A percentile compares a stretch with the other conserved stretches of the same genome.
phyloP scores from a whole-genome alignment of 768 basidiomycete species.

The Suillus fuscotomentosus region DNA sequence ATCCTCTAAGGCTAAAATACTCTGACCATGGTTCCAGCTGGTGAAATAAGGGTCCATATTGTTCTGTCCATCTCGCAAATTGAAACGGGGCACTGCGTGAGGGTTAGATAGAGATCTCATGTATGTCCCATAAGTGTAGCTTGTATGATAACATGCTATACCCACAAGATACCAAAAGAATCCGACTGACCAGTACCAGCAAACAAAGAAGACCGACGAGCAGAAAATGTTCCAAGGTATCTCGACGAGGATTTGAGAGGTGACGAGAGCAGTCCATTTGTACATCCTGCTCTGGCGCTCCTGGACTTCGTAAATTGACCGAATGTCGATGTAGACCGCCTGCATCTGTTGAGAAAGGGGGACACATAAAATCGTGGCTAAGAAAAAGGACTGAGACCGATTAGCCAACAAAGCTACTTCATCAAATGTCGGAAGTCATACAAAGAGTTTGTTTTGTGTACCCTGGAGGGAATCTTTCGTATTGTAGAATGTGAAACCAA shows the following conservation, averaged over 20 bases:
- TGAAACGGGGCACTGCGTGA: too few relatives aligned
- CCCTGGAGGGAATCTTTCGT: constrained; percentile 53
- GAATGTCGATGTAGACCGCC: constrained; percentile 55
- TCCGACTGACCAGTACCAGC: constrained; percentile 73
- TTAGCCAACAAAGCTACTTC: background rate
- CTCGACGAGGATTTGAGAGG: constrained; percentile 54
- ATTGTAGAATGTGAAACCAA: constrained; percentile 63
- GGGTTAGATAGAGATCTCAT: too few relatives aligned
- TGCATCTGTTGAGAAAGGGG: constrained; percentile 65
- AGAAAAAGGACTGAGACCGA: constrained; percentile 43
- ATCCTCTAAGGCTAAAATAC: too few relatives aligned
- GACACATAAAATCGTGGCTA: constrained; percentile 49
- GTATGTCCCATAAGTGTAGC: too few relatives aligned
- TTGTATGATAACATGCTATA: too few relatives aligned
- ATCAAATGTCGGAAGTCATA: constrained; percentile 28
- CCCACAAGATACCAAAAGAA: constrained; percentile 27
- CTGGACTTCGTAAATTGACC: constrained; percentile 61
- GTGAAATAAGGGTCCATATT: too few relatives aligned
- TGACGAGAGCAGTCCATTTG: constrained; percentile 58
- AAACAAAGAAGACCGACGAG: constrained; percentile 57
- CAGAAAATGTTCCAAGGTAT: constrained; percentile 62
- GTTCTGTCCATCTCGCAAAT: too few relatives aligned
- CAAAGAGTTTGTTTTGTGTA: constrained; percentile 66
- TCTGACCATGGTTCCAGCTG: too few relatives aligned
- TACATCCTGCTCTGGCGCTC: constrained; percentile 67